phyloP scores from a whole-genome alignment of 2,329 filamentous ascomycete species.

The Macrophomina pseudophaseolina region DNA sequence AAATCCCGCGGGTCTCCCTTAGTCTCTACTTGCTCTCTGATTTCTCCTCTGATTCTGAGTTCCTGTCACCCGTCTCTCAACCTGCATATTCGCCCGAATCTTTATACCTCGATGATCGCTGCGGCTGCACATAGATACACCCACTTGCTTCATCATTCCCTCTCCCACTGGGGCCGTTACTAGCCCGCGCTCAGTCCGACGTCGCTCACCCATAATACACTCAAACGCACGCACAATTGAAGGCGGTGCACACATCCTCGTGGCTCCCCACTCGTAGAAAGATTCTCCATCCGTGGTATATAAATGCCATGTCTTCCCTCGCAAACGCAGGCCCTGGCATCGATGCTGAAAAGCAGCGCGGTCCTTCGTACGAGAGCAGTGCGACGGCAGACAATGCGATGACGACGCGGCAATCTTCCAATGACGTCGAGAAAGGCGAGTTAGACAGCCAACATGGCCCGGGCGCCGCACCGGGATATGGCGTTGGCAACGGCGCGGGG shows the following conservation, averaged over 20 bases:
- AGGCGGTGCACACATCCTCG: not conserved
- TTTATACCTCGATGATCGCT: no score
- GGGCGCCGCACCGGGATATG: not conserved
- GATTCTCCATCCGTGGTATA: not conserved
- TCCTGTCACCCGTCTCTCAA: no score
- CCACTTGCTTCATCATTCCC: no score
- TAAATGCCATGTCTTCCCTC: not conserved
- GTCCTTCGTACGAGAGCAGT: slow-evolving; percentile 8
- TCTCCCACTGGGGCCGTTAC: no score
- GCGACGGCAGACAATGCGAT: not conserved
- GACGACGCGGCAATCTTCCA: not conserved
- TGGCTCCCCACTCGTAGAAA: not conserved
- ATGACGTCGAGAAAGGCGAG: slow-evolving; percentile 11
- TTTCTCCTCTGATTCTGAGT: no score
- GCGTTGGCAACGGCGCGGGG: not conserved
- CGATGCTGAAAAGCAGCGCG: slow-evolving; percentile 8
- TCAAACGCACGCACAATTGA: no score
- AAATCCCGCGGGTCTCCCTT: no score
- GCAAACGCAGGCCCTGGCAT: not conserved
- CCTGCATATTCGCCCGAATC: no score
- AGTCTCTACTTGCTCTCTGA: no score
- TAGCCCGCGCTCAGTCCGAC: no score
- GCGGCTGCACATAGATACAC: no score
- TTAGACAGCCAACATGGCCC: not conserved
- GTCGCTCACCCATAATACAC: no score